Base-by-base conservation (phyloP, 139 green algal genomes). In the Ettlia oleoabundans region DNA sequence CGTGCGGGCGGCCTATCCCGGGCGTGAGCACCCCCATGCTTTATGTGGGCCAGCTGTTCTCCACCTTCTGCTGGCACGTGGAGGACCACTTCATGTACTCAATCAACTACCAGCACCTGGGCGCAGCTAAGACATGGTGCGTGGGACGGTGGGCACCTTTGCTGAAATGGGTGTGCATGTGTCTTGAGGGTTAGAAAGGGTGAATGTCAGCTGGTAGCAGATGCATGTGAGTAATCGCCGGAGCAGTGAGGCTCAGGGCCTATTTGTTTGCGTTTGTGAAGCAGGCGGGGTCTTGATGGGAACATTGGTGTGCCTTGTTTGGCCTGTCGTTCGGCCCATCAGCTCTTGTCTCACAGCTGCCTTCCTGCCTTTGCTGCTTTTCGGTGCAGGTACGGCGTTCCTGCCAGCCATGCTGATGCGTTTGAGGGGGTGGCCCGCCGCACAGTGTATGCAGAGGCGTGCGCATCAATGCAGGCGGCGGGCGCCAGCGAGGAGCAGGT, bases 1-100 rank as follows among this genome's bases (percentile, higher is more conserved):
- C 47, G 47, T 51, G 53, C 38, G 24, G 18, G 24, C 26, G 26
- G n/a, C 15, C 40, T 33, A 81, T 91, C 37, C 86, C 91, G 30
- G 94, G 95, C 2, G 82, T 98, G 7, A 96, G 91, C 26, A 78
- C 72, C 24, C 94, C 95, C 62, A 96, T 96, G 93, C 85, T 98
- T 80, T 98, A 98, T 87, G 84, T 95, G 15, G 95, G 95, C 53
- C 95, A 94, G 89, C 86, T 97, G n/a, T 97, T 96, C 80, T 85
- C 86, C 78, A 93, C 89, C 37, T 98, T 98, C 82, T 91, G 86
- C 26, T 98, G 95, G 95, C 95, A 98, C 78, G 90, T 97, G n/a
- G 95, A 98, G 85, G 95, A 98, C 85, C 94, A 98, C 82, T 94
- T 94, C 87, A 86, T 97, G 40, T 89, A 91, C 78, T 90, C 78